These are phyloP conservation scores for Leccinum proximum DNA, from an alignment of 1,284 basidiomycete species.

Conservation along the genomic window DNA sequence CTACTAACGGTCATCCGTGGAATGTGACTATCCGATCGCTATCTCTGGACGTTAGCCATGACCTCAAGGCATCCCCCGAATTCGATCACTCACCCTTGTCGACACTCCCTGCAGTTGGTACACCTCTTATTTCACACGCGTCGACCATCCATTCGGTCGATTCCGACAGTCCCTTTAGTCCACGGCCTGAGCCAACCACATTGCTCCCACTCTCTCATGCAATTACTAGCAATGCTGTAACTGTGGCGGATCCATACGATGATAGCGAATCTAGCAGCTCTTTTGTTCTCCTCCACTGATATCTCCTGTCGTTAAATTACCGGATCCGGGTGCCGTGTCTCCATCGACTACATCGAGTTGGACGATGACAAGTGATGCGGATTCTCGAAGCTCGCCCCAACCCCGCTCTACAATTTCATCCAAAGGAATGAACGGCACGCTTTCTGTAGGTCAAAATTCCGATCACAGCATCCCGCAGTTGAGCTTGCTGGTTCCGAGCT, in stretches of 20 bases:
- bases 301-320: slow-evolving; percentile 31
- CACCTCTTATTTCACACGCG: slow-evolving; percentile 22
- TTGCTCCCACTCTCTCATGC: slow-evolving; percentile 23
- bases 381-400: slow-evolving; percentile 16
- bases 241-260: slow-evolving; percentile 11
- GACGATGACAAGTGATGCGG: slow-evolving; percentile 28
- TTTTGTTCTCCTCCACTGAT: slow-evolving; percentile 27
- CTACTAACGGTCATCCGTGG: slow-evolving; percentile 21
- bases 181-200: slow-evolving; percentile 23
- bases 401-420: slow-evolving; percentile 10
- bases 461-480: slow-evolving; percentile 24
- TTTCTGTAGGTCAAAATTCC: slow-evolving; percentile 10
- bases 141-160: slow-evolving; percentile 15
- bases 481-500: slow-evolving; percentile 29
- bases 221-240: slow-evolving; percentile 1
- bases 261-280: slow-evolving; percentile 23
- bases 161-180: slow-evolving; percentile 29
- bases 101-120: slow-evolving; percentile 30
- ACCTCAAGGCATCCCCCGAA: slow-evolving; percentile 18
- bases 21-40: slow-evolving; percentile 11
- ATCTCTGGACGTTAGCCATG: slow-evolving; percentile 9
- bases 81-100: slow-evolving; percentile 32
- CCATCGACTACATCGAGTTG: slow-evolving; percentile 29
- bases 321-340: slow-evolving; percentile 24
- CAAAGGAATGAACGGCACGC: slow-evolving; percentile 11